Base-by-base conservation (phyloP, 139 green algal species). In the Astrephomene gubernaculifera region DNA sequence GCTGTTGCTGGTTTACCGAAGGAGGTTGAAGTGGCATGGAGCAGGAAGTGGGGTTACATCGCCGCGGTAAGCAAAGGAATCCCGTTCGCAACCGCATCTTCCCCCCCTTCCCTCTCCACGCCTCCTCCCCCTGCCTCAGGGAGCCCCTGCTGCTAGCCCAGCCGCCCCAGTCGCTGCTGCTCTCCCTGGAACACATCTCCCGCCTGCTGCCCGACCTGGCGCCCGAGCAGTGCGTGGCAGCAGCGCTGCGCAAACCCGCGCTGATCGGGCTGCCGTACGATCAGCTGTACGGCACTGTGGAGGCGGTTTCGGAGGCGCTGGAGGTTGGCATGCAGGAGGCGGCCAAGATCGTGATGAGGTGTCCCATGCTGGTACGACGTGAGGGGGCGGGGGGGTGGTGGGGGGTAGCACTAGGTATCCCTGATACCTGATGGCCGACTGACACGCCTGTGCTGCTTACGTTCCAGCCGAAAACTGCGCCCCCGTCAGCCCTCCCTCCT, bases 291-390 rank as follows among this genome's bases (percentile, higher is more conserved):
- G 43, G 64, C 39, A 39, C 79, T 9, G 79, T 85, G 33, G 41
- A 44, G 44, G 64, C 60, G 33, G 79, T 85, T 53, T 75, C 79
- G 64, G 64, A 65, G 24, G 31, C 61, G 43, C 79, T 85, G 79
- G 79, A 85, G 64, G 22, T 85, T 0, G 76, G 76, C 17, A 27
- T 83, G 76, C 38, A 72, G 38, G 76, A 83, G 76, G 76, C 76
- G 60, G 60, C 27, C n/a, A 72, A 72, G 60, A 72, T 83, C 29
- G 60, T 83, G 17, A 38, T 63, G 22, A 43, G 39, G n/a, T 27
- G 22, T 2, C 76, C 76, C 41, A 22, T 49, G 27, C 76, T 83
- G 76, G 76, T 78, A 39, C 3, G 68, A 57, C 17, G 49, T 53
- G 68, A 75, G 68, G 41, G 19, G 36, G 22, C 17, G 9, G 57